These are phyloP conservation scores for Debaryomyces subglobosus DNA, from an alignment of 1,139 yeast genomes.

Conservation along the genomic window DNA sequence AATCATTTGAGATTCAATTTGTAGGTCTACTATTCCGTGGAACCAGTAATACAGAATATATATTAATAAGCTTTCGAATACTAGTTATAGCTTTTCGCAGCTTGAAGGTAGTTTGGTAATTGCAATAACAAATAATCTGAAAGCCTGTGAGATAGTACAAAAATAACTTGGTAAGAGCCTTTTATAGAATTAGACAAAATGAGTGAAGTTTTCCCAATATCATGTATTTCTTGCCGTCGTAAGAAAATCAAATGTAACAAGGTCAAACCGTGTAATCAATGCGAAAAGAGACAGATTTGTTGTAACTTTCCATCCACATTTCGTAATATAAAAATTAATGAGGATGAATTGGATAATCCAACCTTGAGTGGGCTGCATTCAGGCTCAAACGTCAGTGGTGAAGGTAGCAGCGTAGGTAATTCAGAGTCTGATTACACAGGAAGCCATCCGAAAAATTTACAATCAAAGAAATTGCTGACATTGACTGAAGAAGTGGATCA, in stretches of 20 bases:
- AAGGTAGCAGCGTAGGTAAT: background rate
- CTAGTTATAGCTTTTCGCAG: too few species aligned
- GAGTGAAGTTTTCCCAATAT: constrained; percentile 40
- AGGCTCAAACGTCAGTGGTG: background rate
- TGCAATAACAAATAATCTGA: too few species aligned
- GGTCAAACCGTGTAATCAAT: constrained; percentile 44
- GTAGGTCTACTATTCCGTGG: background rate
- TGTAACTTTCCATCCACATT: constrained; percentile 46
- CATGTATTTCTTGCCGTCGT: constrained; percentile 46
- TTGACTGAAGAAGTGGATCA: constrained; percentile 17
- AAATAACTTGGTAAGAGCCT: background rate
- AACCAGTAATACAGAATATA: too few species aligned
- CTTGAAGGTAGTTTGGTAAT: too few species aligned
- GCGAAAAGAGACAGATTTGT: constrained; percentile 31
- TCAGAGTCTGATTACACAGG: background rate
- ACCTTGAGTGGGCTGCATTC: background rate
- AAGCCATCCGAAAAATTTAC: background rate
- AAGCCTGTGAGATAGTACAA: too few species aligned
- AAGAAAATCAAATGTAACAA: constrained; percentile 47
- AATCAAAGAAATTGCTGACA: background rate
- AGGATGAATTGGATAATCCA: constrained; percentile 20
- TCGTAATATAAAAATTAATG: constrained; percentile 38
- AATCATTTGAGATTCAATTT: background rate
- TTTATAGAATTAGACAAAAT: constrained; percentile 13
- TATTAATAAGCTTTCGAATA: too few species aligned